Evolutionary conservation across 805 yeast genomes (phyloP).

Genomic region (Yarrowia bubula): DNA sequence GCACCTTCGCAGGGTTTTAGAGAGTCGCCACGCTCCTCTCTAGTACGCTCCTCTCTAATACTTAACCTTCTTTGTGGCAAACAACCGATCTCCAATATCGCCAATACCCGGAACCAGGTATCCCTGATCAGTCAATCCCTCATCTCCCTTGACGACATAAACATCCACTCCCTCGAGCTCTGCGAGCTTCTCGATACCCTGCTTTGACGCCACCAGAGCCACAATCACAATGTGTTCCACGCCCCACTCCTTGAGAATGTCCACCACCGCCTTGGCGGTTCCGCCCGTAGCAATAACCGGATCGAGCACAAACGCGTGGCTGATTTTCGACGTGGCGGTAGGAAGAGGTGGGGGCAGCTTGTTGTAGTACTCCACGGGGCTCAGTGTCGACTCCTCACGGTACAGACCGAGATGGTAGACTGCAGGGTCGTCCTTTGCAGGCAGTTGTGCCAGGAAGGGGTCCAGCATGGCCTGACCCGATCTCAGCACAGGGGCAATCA

Average conservation of each 20-base stretch:
- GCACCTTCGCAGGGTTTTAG: too few relatives aligned
- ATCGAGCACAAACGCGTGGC: constrained; percentile 37
- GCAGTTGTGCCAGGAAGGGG: constrained; percentile 36
- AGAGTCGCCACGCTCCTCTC: too few relatives aligned
- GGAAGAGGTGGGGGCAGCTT: constrained; percentile 35
- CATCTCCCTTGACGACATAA: constrained; percentile 36
- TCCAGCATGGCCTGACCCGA: constrained; percentile 40
- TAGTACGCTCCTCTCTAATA: too few relatives aligned
- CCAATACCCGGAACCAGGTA: constrained; percentile 40
- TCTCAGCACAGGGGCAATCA: constrained; percentile 38
- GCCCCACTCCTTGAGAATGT: constrained; percentile 39
- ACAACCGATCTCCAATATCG: constrained; percentile 39
- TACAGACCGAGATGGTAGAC: constrained; percentile 40
- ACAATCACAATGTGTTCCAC: constrained; percentile 36
- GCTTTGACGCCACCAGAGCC: constrained; percentile 34
- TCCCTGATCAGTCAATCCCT: constrained; percentile 34
- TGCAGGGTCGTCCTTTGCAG: constrained; percentile 34
- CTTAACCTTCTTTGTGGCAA: constrained; percentile 29
- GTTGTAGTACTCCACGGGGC: constrained; percentile 40
- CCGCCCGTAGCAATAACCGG: constrained; percentile 43
- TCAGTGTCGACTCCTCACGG: constrained; percentile 37
- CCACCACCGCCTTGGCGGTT: constrained; percentile 39
- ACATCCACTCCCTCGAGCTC: constrained; percentile 35
- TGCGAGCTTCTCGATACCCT: constrained; percentile 33
- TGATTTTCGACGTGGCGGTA: constrained; percentile 27